Conservation (phyloP, 768 basidiomycete species). For the Mycena polygramma region DNA sequence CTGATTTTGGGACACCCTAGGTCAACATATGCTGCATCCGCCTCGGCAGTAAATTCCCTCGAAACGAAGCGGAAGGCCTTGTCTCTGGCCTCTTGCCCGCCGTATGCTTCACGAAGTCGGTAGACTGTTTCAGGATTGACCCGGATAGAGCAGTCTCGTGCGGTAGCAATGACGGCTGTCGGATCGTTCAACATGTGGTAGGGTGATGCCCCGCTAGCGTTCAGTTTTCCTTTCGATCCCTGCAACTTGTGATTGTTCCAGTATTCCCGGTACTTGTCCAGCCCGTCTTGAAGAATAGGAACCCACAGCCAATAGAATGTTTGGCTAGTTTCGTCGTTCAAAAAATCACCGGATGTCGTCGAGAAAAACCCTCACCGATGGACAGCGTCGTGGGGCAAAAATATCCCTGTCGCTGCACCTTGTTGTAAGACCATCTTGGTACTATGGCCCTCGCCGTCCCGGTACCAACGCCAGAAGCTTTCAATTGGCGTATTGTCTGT, state of each 20-base stretch:
- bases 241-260: conserved; percentile 19
- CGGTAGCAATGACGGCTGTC: neutral
- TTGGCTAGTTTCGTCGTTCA: neutral
- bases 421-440: neutral
- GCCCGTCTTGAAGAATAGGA: conserved; percentile 9
- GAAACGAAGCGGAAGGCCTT: conserved; percentile 23
- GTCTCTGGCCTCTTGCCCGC: conserved; percentile 14
- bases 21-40: conserved; percentile 11
- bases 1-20: conserved; percentile 19
- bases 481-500: conserved; percentile 1
- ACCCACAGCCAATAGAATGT: conserved; percentile 27
- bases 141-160: conserved; percentile 10
- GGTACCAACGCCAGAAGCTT: conserved; percentile 12
- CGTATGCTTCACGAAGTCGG: conserved; percentile 14
- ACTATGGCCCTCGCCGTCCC: neutral
- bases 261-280: conserved; percentile 12
- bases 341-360: too few relatives aligned
- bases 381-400: neutral
- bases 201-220: neutral
- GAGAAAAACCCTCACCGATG: neutral
- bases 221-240: conserved; percentile 2
- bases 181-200: conserved; percentile 4
- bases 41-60: conserved; percentile 14
- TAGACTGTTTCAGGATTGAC: conserved; percentile 23
- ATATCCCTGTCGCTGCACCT: neutral